Evolutionary conservation across 2,329 filamentous ascomycete species (phyloP), one percentile per base, ranked within the genome.

Genomic region (Coniochaeta sp.): DNA sequence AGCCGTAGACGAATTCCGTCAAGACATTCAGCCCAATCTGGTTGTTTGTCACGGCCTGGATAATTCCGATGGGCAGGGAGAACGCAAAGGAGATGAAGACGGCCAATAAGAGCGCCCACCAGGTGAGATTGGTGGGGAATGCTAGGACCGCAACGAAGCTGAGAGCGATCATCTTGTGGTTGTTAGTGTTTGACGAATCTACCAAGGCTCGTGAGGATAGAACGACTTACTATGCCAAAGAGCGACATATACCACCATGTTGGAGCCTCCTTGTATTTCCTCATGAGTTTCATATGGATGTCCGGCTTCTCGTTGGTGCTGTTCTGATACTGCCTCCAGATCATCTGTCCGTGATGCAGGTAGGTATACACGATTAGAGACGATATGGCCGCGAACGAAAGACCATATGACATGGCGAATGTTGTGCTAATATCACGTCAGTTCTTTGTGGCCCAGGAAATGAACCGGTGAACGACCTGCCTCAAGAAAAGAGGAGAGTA

Each of bases 21-120:
- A 91, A 75, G 28, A 92, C 88, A 63, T 91, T 91, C 38, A 91
- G 76, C 1, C 87, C 87, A 40, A 90, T 86, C 75, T 89, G 77
- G 70, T 88, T 87, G 67, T 89, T 86, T 4, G 88, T 89, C 4
- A 87, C 79, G 40, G 87, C 89, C 67, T 89, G 81, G 36, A 91
- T 84, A 61, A 90, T 89, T 44, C 85, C 85, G 55, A 87, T 86
- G 0, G 88, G 88, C 14, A 90, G 72, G 9, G 86, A 77, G 69
- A 89, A 90, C 9, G 79, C 72, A 60, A 84, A 82, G 0, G 87
- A 83, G 61, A 91, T 86, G 58, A 80, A 73, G 3, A 91, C 79
- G 2, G 88, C 80, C 6, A 91, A 72, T 52, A 91, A 70, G 65
- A 90, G 90, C 0, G 84, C 84, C 88, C 88, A 91, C 87, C 87